A percentile compares a stretch with the other conserved stretches of the same genome.
These are phyloP conservation scores for Melaleuca alternifolia DNA, from an alignment of 345 rosid genomes.

Conservation along the genomic window DNA sequence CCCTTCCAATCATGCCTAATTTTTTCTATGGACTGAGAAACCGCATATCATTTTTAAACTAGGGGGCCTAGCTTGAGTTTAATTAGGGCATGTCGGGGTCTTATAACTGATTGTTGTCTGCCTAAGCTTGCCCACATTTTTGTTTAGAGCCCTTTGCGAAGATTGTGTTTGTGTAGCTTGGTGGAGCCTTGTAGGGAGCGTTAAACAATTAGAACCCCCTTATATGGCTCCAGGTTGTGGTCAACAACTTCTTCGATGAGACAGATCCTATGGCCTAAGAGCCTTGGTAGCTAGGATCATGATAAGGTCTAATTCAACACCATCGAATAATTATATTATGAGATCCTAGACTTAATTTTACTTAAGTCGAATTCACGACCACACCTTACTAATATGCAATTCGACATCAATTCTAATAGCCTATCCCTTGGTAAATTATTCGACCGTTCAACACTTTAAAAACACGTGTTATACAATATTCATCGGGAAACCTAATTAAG, in stretches of 20 bases:
- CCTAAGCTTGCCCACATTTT: neutral
- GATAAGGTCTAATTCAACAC: neutral
- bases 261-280: too few relatives aligned
- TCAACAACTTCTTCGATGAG: too few relatives aligned
- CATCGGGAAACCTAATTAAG: neutral
- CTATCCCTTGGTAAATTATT: neutral
- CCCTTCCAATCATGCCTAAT: neutral
- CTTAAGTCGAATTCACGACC: neutral
- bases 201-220: too few relatives aligned
- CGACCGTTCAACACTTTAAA: neutral
- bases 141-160: fast-evolving
- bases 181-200: too few relatives aligned
- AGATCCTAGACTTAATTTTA: neutral
- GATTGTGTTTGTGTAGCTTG: too few relatives aligned
- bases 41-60: neutral
- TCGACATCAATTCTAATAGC: neutral
- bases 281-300: neutral
- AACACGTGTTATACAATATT: neutral
- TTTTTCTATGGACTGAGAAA: neutral
- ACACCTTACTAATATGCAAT: neutral
- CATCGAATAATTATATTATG: neutral
- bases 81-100: neutral
- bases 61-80: neutral
- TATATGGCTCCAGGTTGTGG: too few relatives aligned
- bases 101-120: neutral